Conservation (phyloP, 2,329 filamentous ascomycete species). For the Hirsutella thompsonii region DNA sequence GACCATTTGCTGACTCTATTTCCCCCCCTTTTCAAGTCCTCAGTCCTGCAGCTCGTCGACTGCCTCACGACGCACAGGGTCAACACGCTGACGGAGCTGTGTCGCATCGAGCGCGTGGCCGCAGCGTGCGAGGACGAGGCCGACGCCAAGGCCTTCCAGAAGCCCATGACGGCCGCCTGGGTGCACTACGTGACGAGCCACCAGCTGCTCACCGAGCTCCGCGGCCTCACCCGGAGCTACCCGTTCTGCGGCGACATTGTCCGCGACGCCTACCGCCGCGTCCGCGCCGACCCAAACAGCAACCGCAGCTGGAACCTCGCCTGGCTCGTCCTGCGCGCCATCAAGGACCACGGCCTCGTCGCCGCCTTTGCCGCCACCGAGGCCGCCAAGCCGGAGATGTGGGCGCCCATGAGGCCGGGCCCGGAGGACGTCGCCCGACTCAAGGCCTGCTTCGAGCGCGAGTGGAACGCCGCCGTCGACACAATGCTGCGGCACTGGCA, state of each 20-base stretch:
- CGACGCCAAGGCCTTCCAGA: conserved; percentile 43
- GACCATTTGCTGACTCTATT: too few species aligned
- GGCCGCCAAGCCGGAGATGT: conserved; percentile 54
- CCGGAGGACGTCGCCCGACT: conserved; percentile 44
- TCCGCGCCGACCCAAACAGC: conserved; percentile 49
- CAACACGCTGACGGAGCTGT: conserved; percentile 61
- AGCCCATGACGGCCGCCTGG: conserved; percentile 60
- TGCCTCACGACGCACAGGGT: conserved; percentile 54
- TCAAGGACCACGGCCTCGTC: conserved; percentile 49
- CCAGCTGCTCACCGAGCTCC: conserved; percentile 57
- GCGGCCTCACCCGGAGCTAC: conserved; percentile 52
- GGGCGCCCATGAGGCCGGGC: conserved; percentile 46
- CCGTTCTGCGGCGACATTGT: conserved; percentile 54
- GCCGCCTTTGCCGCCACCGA: conserved; percentile 46
- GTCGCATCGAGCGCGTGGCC: conserved; percentile 56
- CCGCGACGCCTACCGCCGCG: conserved; percentile 50
- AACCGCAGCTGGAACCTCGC: conserved; percentile 65
- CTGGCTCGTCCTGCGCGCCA: conserved; percentile 57
- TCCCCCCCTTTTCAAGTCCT: too few species aligned
- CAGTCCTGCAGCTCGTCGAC: conserved; percentile 45
- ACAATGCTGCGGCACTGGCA: conserved; percentile 60
- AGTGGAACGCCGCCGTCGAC: conserved; percentile 53
- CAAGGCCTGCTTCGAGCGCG: conserved; percentile 46
- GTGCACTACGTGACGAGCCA: conserved; percentile 58
- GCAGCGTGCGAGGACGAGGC: conserved; percentile 43